Evolutionary conservation across 306 rosid genomes (phyloP).

Genomic region (Malus fusca): DNA sequence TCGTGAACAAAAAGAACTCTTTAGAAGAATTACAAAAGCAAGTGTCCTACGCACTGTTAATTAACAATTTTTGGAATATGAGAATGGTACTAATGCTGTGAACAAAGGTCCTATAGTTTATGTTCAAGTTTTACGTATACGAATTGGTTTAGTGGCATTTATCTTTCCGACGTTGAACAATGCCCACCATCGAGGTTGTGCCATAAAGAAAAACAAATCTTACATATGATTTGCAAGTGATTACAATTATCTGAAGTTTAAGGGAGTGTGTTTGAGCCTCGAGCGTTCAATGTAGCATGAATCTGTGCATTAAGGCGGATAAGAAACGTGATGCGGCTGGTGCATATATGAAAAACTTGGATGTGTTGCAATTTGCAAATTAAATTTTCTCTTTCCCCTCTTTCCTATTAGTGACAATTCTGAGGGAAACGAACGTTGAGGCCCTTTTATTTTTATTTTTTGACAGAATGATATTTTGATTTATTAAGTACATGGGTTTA

Average conservation of each 20-base stretch:
- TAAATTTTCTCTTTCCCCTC: not conserved
- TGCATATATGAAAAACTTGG: not conserved
- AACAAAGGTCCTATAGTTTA: too few relatives aligned
- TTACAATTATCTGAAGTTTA: not conserved
- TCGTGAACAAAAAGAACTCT: not conserved
- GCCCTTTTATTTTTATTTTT: not conserved
- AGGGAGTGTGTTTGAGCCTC: too few relatives aligned
- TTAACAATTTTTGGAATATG: not conserved
- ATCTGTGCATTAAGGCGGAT: not conserved
- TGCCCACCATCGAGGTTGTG: not conserved
- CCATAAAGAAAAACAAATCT: not conserved
- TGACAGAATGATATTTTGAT: not conserved
- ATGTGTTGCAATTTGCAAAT: not conserved
- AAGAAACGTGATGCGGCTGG: too few relatives aligned
- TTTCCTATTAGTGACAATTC: not conserved
- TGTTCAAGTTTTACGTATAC: not conserved
- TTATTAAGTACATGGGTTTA: not conserved
- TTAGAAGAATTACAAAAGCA: not conserved
- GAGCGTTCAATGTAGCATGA: not conserved
- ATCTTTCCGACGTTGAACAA: too few relatives aligned
- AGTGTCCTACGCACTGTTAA: not conserved
- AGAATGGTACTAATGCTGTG: not conserved
- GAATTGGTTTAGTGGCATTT: not conserved
- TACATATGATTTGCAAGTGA: not conserved
- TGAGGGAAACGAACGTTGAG: not conserved